phyloP scores from a whole-genome alignment of 305 asterid genomes.

The Stenogyne calaminthoides region DNA sequence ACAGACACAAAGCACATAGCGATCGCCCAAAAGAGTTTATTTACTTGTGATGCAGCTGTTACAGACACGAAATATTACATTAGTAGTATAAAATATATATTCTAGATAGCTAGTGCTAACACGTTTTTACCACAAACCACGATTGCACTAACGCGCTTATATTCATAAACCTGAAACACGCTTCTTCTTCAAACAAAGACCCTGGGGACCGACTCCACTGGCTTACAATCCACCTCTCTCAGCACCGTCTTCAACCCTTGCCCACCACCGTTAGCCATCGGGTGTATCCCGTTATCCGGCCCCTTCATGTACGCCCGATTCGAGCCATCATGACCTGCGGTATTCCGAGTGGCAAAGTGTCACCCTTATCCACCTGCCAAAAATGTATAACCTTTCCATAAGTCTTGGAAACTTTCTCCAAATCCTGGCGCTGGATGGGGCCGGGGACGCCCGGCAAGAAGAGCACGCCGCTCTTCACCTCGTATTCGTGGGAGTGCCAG shows the following conservation, averaged over 20 bases:
- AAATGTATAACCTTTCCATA: constrained; percentile 78
- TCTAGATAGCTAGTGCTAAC: too few relatives aligned
- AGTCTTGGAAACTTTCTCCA: constrained; percentile 61
- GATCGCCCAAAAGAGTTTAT: too few relatives aligned
- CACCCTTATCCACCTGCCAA: constrained; percentile 88
- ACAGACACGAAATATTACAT: too few relatives aligned
- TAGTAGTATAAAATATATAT: too few relatives aligned
- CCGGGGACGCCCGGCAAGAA: constrained; percentile 82
- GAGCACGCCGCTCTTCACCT: constrained; percentile 80
- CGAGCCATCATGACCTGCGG: constrained; percentile 86
- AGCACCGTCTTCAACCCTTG: constrained; percentile 67
- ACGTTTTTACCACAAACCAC: too few relatives aligned
- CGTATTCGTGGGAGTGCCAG: constrained; percentile 90
- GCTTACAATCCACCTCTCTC: constrained; percentile 64
- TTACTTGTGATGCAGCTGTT: too few relatives aligned
- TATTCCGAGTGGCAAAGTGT: constrained; percentile 70
- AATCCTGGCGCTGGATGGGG: constrained; percentile 64
- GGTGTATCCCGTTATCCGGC: constrained; percentile 61
- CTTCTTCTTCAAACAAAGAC: too few relatives aligned
- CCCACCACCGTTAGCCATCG: constrained; percentile 68
- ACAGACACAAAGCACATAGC: too few relatives aligned
- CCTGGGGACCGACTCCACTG: too few relatives aligned
- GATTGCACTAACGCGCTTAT: too few relatives aligned
- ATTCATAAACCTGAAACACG: too few relatives aligned
- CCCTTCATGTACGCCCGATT: constrained; percentile 62